phyloP scores from a whole-genome alignment of 139 green algal species.

The Gonium pectorale region DNA sequence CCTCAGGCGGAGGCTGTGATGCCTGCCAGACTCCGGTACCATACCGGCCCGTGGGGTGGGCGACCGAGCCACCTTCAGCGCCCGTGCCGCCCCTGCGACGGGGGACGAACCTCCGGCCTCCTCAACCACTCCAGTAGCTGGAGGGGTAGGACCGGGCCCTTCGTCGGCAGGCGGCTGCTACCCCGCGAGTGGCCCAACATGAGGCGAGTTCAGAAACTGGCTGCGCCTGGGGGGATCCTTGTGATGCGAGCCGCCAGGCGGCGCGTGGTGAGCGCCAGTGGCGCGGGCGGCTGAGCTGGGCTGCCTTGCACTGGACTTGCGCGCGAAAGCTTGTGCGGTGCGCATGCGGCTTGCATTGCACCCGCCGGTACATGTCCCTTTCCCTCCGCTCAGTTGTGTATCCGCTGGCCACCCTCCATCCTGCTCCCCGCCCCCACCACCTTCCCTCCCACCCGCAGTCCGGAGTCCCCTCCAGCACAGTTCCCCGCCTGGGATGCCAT shows the following conservation, averaged over 20 bases:
- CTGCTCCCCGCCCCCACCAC: background rate
- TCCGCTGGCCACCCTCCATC: background rate
- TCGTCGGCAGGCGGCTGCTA: conserved; percentile 59
- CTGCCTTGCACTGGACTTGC: background rate
- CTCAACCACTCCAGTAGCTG: no score
- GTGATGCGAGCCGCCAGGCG: background rate
- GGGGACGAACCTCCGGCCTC: no score
- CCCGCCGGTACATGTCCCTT: background rate
- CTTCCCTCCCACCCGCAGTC: background rate
- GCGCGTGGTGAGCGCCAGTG: background rate
- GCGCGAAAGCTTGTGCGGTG: no score
- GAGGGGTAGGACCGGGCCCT: no score
- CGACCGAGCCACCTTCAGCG: no score
- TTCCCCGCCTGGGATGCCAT: conserved; percentile 39
- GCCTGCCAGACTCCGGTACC: no score
- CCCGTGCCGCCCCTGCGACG: no score
- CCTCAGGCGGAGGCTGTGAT: no score
- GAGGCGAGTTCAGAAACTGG: conserved; percentile 40
- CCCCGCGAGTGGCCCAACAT: conserved; percentile 56
- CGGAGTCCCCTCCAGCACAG: conserved; percentile 6
- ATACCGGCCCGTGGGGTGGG: no score
- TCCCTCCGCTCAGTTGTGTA: background rate
- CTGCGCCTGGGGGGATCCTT: background rate
- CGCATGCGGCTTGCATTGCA: background rate
- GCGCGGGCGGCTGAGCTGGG: background rate